phyloP scores from a whole-genome alignment of 1,139 yeast species.

The Schwanniomyces etchellsii region DNA sequence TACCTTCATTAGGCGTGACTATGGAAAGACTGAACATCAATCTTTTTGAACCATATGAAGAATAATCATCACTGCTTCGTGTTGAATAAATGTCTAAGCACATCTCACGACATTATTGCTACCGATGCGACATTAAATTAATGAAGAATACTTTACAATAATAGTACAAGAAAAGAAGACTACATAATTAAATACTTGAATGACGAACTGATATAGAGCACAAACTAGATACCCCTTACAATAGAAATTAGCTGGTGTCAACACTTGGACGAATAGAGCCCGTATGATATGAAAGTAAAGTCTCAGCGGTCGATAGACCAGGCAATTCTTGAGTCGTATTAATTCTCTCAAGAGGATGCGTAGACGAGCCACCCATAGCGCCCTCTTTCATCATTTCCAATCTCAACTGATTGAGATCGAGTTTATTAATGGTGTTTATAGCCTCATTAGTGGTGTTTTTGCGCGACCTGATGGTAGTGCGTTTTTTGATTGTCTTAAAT shows the following conservation, averaged over 20 bases:
- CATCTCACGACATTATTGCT: no score
- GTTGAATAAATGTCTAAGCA: no score
- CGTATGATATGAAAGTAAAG: slow-evolving; percentile 39
- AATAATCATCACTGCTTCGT: no score
- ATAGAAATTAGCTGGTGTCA: no score
- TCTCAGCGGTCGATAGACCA: slow-evolving; percentile 47
- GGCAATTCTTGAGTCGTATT: slow-evolving; percentile 45
- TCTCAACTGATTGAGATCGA: slow-evolving; percentile 33
- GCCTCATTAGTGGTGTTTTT: slow-evolving; percentile 19
- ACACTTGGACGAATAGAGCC: no score
- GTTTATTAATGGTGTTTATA: slow-evolving; percentile 27
- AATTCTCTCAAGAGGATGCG: slow-evolving; percentile 35
- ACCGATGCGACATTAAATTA: background rate
- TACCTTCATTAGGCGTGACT: slow-evolving; percentile 25
- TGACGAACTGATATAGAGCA: no score
- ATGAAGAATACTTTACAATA: no score
- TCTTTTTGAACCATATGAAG: no score
- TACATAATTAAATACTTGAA: no score
- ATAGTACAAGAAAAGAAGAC: no score
- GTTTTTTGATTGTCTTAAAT: slow-evolving; percentile 31
- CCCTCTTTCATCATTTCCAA: slow-evolving; percentile 38
- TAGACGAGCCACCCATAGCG: slow-evolving; percentile 25
- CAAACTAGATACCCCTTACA: no score
- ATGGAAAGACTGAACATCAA: slow-evolving; percentile 39
- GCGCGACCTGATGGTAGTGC: slow-evolving; percentile 20